These are phyloP conservation scores for Pleurotus giganteus DNA, from an alignment of 768 basidiomycete species.

Conservation along the genomic window DNA sequence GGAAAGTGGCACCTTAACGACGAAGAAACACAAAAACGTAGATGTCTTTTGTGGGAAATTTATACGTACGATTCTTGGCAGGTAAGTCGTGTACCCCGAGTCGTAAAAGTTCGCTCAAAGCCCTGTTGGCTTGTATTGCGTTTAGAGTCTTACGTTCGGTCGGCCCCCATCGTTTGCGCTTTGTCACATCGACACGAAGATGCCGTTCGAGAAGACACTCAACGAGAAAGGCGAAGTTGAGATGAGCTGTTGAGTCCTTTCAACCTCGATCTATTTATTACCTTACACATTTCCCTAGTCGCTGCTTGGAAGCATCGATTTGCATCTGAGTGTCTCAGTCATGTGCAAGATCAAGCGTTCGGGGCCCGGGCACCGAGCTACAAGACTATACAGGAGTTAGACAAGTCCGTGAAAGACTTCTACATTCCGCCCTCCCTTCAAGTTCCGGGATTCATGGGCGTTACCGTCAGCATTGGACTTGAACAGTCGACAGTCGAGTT, in stretches of 20 bases:
- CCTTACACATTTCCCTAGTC: constrained; percentile 33
- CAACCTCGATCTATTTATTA: constrained; percentile 6
- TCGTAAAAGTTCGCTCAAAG: not conserved
- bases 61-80: constrained; percentile 71
- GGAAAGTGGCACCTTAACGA: constrained; percentile 59
- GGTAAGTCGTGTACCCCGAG: constrained; percentile 35
- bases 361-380: constrained; percentile 62
- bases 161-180: constrained; percentile 65
- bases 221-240: constrained; percentile 51
- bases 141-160: constrained; percentile 68
- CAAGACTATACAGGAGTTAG: constrained; percentile 59
- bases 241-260: constrained; percentile 53
- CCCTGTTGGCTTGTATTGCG: constrained; percentile 5
- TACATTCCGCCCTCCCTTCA: constrained; percentile 64
- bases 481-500: constrained; percentile 52
- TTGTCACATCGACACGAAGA: constrained; percentile 53
- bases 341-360: constrained; percentile 68
- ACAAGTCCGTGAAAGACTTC: constrained; percentile 62
- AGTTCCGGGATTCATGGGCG: constrained; percentile 60
- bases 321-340: constrained; percentile 55
- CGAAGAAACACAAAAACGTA: constrained; percentile 56
- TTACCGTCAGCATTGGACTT: constrained; percentile 36
- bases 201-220: constrained; percentile 44
- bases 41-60: constrained; percentile 63
- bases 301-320: constrained; percentile 71